Base-by-base conservation (phyloP, 805 yeast species). In the Candida tibetensis region DNA sequence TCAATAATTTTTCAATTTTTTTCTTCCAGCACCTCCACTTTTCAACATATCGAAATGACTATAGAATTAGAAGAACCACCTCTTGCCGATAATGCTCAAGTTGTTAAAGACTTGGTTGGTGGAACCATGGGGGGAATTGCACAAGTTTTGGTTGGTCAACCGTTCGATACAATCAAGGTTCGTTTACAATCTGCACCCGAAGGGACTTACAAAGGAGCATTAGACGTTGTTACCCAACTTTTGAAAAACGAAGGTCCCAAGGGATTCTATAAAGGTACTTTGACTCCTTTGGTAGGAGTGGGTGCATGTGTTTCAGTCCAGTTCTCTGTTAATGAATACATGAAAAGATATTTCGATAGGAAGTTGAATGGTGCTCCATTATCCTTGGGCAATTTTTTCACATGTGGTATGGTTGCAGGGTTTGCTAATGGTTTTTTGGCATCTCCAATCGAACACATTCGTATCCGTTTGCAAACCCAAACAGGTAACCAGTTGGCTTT, bases 281-380 rank as follows among this genome's bases (percentile, higher is more conserved):
- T 69, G 53, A 69, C 73, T 10, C 72, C 74, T 5, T 60, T 68
- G 48, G 56, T 69, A 29, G 74, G 74, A 5, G 73, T 91, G n/a
- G 99, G 99, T 36, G 96, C 95, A 0, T 90, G 97, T 71, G 97
- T 93, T 9, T 86, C 96, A 6, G 85, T 91, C 28, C 99, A 93
- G 63, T 93, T 93, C 57, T 93, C 96, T 32, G 95, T 88, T 26
- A 90, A 90, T 55, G 98, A 93, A 61, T 83, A 74, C 54, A 88
- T 91, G 96, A 93, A 93, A 65, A 73, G 97, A 53, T 66, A 72
- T 43, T 89, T 85, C 55, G 67, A 66, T 35, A 57, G 57, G 16
- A 73, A 74, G 46, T 66, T 72, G 30, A 60, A 60, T 17, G 75
- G 74, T 12, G 54, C 57, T 18, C 66, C 68, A 13, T 65, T 89